phyloP scores from a whole-genome alignment of 306 rosid species.

The Astragalus membranaceus region DNA sequence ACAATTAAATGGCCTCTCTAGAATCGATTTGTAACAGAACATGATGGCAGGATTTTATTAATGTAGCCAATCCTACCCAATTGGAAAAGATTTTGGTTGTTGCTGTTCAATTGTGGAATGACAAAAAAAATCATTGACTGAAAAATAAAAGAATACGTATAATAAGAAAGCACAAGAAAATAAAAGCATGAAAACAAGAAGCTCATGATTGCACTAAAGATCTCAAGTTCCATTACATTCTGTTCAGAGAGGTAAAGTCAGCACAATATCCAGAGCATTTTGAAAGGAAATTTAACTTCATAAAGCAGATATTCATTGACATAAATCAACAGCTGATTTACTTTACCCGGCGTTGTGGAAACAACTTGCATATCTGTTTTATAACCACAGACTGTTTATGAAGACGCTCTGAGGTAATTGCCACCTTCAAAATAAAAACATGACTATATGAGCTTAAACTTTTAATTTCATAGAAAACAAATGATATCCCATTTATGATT shows the following conservation, averaged over 20 bases:
- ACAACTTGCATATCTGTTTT: slow-evolving; percentile 88
- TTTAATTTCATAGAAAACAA: background rate
- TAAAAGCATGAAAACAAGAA: background rate
- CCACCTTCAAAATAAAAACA: slow-evolving; percentile 56
- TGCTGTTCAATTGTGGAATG: background rate
- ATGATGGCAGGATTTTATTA: background rate
- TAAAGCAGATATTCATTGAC: slow-evolving; percentile 1
- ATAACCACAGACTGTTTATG: slow-evolving; percentile 85
- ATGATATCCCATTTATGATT: background rate
- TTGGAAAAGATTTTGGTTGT: background rate
- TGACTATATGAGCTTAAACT: background rate
- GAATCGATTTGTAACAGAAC: background rate
- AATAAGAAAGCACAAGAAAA: background rate
- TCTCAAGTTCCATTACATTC: no score
- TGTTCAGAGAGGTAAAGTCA: background rate
- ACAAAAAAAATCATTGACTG: background rate
- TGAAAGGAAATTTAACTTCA: background rate
- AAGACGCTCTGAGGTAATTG: slow-evolving; percentile 87
- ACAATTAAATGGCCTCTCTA: background rate
- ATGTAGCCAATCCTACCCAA: background rate
- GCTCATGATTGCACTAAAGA: no score
- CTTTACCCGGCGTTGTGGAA: slow-evolving; percentile 85
- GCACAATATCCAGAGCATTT: slow-evolving; percentile 1
- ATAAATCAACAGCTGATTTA: background rate
- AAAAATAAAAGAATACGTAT: background rate